phyloP scores from a whole-genome alignment of 257 asterid genomes.

The Verbascum thapsus region DNA sequence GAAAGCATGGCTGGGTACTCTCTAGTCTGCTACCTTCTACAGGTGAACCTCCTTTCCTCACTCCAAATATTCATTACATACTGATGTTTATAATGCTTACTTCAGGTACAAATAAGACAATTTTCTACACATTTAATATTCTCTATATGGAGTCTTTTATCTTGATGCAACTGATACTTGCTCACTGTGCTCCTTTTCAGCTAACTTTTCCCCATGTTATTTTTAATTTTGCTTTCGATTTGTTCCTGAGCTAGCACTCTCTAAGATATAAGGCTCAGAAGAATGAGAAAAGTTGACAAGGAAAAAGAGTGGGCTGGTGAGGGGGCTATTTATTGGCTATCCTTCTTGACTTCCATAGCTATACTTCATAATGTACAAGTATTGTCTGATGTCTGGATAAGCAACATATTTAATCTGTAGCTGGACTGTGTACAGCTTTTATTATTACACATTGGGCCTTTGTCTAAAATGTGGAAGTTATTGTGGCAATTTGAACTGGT shows the following conservation, averaged over 20 bases:
- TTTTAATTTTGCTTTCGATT: background rate
- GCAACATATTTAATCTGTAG: conserved; percentile 16
- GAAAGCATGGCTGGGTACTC: conserved; percentile 83
- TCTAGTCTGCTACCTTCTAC: conserved; percentile 68
- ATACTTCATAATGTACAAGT: background rate
- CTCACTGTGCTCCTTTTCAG: no score
- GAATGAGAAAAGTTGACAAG: background rate
- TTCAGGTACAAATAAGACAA: no score
- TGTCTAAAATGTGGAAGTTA: no score
- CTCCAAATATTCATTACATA: no score
- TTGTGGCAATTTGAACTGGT: background rate
- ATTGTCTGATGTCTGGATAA: background rate
- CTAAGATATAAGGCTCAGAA: background rate
- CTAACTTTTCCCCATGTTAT: no score
- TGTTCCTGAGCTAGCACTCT: conserved; percentile 2
- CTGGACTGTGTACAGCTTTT: conserved; percentile 10
- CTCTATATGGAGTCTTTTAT: no score
- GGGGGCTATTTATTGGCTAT: no score
- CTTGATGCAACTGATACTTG: no score
- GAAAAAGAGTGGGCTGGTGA: no score
- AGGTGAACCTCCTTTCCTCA: background rate
- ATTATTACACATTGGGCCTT: no score
- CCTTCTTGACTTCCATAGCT: background rate
- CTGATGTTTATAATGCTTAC: no score
- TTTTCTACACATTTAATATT: no score